Conservation (phyloP, 73 alveolate species). For the Tetrahymena malaccensis region DNA sequence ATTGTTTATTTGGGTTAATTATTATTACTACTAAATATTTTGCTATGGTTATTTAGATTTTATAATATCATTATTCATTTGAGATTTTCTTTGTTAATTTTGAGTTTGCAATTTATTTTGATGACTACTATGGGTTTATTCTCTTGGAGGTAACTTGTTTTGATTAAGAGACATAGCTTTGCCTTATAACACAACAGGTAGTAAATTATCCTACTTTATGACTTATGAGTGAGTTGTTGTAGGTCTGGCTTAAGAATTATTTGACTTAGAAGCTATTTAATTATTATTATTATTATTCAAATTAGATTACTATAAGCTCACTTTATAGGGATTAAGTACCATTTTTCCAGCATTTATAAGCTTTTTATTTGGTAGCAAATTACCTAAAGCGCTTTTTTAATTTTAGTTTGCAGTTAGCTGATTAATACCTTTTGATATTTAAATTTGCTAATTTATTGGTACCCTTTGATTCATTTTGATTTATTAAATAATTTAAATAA, state of each 20-base stretch:
- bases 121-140: neutral
- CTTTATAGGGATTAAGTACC: neutral
- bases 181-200: neutral
- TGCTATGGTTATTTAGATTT: neutral
- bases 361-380: neutral
- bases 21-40: neutral
- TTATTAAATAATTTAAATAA: neutral
- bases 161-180: neutral
- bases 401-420: neutral
- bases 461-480: neutral
- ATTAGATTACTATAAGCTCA: neutral
- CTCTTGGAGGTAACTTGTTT: neutral
- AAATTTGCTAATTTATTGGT: neutral
- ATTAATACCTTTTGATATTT: neutral
- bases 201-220: neutral
- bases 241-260: neutral
- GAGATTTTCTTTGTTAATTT: neutral
- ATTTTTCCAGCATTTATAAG: neutral
- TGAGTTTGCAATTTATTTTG: neutral
- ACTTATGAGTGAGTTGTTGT: neutral
- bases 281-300: neutral
- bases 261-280: neutral
- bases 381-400: neutral
- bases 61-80: neutral
- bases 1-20: neutral